A percentile compares a stretch with the other conserved stretches of the same genome.
These are phyloP conservation scores for Chrysosporium keratinophilum DNA, from an alignment of 2,329 filamentous ascomycete genomes.

Conservation along the genomic window DNA sequence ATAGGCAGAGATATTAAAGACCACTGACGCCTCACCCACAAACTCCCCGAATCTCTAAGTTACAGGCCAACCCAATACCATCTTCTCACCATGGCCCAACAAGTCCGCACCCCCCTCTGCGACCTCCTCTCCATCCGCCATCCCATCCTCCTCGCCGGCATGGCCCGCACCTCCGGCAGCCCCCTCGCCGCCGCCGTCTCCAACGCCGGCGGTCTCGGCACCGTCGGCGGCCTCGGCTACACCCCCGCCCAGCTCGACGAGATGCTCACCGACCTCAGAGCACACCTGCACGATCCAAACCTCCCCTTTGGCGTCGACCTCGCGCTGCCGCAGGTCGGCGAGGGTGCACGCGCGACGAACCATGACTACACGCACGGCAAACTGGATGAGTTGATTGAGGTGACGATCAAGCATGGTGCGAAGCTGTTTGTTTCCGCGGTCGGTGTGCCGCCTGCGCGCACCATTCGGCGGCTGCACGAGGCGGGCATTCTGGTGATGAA, in stretches of 20 bases:
- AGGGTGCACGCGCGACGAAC: slow-evolving; percentile 75
- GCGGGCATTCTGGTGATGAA: slow-evolving; percentile 86
- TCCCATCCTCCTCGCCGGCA: slow-evolving; percentile 84
- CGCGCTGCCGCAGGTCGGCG: slow-evolving; percentile 80
- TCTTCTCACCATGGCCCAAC: slow-evolving; percentile 19
- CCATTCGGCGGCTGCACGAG: slow-evolving; percentile 66
- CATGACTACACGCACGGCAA: slow-evolving; percentile 90
- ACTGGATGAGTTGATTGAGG: slow-evolving; percentile 76
- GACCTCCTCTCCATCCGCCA: slow-evolving; percentile 72
- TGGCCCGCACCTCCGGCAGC: slow-evolving; percentile 76
- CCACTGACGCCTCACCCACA: no score
- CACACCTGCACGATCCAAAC: slow-evolving; percentile 52
- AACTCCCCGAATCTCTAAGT: no score
- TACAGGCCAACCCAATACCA: neutral
- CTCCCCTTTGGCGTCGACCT: slow-evolving; percentile 88
- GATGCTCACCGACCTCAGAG: slow-evolving; percentile 80
- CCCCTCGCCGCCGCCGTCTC: slow-evolving; percentile 74
- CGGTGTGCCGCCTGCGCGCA: slow-evolving; percentile 64
- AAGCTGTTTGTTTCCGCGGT: slow-evolving; percentile 79
- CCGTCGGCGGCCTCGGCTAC: slow-evolving; percentile 55
- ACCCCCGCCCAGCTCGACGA: slow-evolving; percentile 63
- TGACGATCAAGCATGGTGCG: slow-evolving; percentile 75
- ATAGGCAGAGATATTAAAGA: no score
- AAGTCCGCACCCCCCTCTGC: slow-evolving; percentile 65
- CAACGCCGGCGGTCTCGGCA: slow-evolving; percentile 71